Conservation (phyloP, 306 rosid species). For the Medicago ruthenica region DNA sequence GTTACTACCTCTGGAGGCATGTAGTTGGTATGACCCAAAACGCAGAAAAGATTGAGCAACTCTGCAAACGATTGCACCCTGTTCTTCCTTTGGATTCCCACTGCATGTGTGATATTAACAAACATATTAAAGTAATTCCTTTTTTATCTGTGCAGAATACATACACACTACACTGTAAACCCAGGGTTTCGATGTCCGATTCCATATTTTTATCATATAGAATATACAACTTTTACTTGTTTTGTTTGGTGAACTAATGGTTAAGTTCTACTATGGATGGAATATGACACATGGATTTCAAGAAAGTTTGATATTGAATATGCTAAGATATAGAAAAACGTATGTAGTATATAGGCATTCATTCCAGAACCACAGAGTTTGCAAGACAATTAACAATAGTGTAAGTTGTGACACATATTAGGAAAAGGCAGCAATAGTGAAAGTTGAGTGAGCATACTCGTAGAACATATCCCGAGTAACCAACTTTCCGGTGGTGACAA, state of each 20-base stretch:
- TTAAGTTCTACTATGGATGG: constrained; percentile 8
- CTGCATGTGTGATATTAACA: constrained; percentile 53
- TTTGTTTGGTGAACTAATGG: neutral
- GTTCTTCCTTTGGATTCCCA: constrained; percentile 96
- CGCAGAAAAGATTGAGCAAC: constrained; percentile 91
- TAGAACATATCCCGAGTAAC: constrained; percentile 96
- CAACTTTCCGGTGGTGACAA: constrained; percentile 82
- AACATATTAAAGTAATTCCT: constrained; percentile 35
- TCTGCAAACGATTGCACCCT: constrained; percentile 94
- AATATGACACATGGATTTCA: neutral
- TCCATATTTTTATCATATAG: constrained; percentile 21
- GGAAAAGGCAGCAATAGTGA: too few species aligned
- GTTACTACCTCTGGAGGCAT: constrained; percentile 78
- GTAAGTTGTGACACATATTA: neutral
- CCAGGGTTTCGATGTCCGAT: constrained; percentile 22
- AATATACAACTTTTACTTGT: neutral
- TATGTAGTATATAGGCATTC: too few species aligned
- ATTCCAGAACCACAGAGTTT: too few species aligned
- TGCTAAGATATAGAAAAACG: neutral
- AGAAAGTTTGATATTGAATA: constrained; percentile 26
- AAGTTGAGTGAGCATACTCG: constrained; percentile 73
- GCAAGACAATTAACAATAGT: too few species aligned
- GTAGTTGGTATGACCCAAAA: constrained; percentile 96
- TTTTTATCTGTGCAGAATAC: neutral
- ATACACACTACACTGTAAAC: neutral